Evolutionary conservation across 2,329 filamentous ascomycete species (phyloP), one percentile per base, ranked within the genome.

Genomic region (Claviceps spartinae): DNA sequence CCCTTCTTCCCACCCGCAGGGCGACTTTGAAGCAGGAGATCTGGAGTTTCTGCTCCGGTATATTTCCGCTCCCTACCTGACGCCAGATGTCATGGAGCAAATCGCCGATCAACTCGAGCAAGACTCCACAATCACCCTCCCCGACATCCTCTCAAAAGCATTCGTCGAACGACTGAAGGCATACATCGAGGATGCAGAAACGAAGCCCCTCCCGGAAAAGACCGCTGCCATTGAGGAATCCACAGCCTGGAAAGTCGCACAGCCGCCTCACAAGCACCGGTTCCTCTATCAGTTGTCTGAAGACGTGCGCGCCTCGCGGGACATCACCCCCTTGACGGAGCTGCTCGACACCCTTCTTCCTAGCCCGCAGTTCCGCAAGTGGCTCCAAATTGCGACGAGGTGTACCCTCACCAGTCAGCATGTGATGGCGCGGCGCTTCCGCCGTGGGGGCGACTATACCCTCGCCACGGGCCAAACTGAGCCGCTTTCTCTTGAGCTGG

Each of bases 201-300:
- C 69, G 52, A 64, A 71, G 37, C 41, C 63, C 2, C 62, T 78
- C 5, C 71, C 73, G 1, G 66, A 69, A 16, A 65, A 71, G 16
- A 79, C 76, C 46, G 62, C 67, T 0, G 74, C 77, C 53, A 81
- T 85, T 54, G 79, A 83, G 61, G 73, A 73, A 46, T 70, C 70
- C 55, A 78, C 72, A 43, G 69, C 70, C 0, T 93, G 87, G 86
- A 79, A 76, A 55, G 85, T 94, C 8, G 87, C 93, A 6, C 78
- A 81, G 36, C 93, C 93, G 41, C 93, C 93, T 0, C 90, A 98
- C 71, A 98, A 98, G 72, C 89, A 96, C 64, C 86, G 90, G 14
- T 98, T 85, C 66, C 74, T 95, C 2, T 98, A 93, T 68, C 78
- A 87, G 54, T 82, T 88, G 59, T 72, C 69, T 58, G 56, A 67